Conservation (phyloP, 805 yeast genomes). For the Clavispora asparagi region DNA sequence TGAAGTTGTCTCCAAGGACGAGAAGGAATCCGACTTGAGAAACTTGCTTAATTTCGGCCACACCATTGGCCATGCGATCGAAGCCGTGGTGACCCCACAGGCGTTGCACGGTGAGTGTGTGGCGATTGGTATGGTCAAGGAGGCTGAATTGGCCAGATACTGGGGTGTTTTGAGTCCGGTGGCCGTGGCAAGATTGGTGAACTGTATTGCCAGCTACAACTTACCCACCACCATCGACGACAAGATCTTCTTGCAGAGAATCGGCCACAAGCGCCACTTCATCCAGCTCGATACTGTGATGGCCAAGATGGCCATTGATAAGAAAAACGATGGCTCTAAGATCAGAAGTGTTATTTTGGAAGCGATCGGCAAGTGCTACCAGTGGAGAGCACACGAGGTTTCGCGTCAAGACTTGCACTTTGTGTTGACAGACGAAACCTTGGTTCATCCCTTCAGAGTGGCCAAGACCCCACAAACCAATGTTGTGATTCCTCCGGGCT, state of each 20-base stretch:
- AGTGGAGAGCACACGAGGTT: slow-evolving; percentile 80
- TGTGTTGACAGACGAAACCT: slow-evolving; percentile 74
- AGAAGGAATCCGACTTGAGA: slow-evolving; percentile 90
- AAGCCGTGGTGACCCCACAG: slow-evolving; percentile 95
- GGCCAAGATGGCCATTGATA: slow-evolving; percentile 89
- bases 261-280: slow-evolving; percentile 55
- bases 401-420: slow-evolving; percentile 75
- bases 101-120: slow-evolving; percentile 98
- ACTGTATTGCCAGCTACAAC: slow-evolving; percentile 79
- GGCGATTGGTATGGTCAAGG: slow-evolving; percentile 91
- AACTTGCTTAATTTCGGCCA: slow-evolving; percentile 94
- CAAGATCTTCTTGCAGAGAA: slow-evolving; percentile 54
- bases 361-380: slow-evolving; percentile 84
- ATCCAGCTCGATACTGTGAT: slow-evolving; percentile 75
- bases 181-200: slow-evolving; percentile 85
- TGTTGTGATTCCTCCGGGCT: slow-evolving; percentile 83
- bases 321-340: slow-evolving; percentile 89
- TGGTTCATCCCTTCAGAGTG: slow-evolving; percentile 54
- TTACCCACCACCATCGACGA: slow-evolving; percentile 79
- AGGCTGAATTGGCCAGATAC: slow-evolving; percentile 93
- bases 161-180: slow-evolving; percentile 85
- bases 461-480: slow-evolving; percentile 32
- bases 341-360: slow-evolving; percentile 83
- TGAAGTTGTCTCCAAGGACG: slow-evolving; percentile 88
- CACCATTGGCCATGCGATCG: slow-evolving; percentile 96